Evolutionary conservation across 2,329 filamentous ascomycete genomes (phyloP).

Genomic region (Trichoderma sp.): DNA sequence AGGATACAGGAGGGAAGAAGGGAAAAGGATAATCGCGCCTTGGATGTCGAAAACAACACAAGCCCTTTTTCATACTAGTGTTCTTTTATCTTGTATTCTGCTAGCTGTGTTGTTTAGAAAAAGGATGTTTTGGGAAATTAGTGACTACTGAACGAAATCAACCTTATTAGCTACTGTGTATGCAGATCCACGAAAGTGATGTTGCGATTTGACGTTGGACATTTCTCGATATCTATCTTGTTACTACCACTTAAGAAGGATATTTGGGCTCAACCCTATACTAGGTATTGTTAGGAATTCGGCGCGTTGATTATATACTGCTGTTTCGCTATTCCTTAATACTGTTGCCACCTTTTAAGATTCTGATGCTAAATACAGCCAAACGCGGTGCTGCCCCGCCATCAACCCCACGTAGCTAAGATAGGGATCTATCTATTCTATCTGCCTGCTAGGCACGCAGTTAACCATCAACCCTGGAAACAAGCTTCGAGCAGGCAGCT

Average conservation of each 20-base stretch:
- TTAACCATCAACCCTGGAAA: neutral
- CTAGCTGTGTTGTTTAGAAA: conserved; percentile 23
- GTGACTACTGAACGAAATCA: neutral
- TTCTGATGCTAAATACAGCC: neutral
- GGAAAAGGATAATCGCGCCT: conserved; percentile 31
- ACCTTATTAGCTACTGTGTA: neutral
- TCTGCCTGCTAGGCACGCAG: conserved; percentile 16
- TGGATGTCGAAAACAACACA: conserved; percentile 28
- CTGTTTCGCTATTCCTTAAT: neutral
- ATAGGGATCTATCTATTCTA: neutral
- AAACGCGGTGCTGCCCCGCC: conserved; percentile 16
- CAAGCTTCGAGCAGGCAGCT: conserved; percentile 4
- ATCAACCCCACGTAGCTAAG: conserved; percentile 21
- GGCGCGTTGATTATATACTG: neutral
- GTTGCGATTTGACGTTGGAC: neutral
- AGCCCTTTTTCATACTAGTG: neutral
- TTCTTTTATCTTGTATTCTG: conserved; percentile 1
- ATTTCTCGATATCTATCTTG: neutral
- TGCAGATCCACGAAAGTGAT: neutral
- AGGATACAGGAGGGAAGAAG: conserved; percentile 32
- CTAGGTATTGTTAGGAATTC: neutral
- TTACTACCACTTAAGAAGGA: neutral
- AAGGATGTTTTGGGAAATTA: conserved; percentile 16
- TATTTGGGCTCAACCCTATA: neutral
- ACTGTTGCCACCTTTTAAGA: neutral